Evolutionary conservation across 768 basidiomycete genomes (phyloP).

Genomic region (Cystoderma amianthinum): DNA sequence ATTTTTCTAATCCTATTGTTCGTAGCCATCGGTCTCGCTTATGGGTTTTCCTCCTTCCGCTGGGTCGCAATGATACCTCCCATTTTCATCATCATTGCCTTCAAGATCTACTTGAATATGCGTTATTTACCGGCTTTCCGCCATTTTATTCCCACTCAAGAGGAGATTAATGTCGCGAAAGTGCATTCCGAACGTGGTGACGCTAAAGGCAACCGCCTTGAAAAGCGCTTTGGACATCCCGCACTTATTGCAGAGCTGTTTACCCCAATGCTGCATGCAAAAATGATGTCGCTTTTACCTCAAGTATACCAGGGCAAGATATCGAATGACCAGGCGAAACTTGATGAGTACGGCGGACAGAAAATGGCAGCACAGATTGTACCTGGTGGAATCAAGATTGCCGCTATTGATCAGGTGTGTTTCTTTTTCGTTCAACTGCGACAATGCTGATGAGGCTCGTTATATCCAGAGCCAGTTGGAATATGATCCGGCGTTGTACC

Average conservation of each 20-base stretch:
- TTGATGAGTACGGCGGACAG: slow-evolving; percentile 76
- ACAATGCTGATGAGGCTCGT: too few relatives aligned
- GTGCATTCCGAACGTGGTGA: slow-evolving; percentile 78
- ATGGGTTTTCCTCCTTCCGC: slow-evolving; percentile 61
- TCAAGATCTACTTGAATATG: slow-evolving; percentile 80
- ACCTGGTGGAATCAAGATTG: slow-evolving; percentile 77
- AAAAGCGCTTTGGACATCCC: slow-evolving; percentile 93
- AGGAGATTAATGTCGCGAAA: slow-evolving; percentile 68
- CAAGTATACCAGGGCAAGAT: slow-evolving; percentile 77
- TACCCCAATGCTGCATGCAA: slow-evolving; percentile 82
- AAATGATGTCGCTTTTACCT: slow-evolving; percentile 72
- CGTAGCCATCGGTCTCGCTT: slow-evolving; percentile 80
- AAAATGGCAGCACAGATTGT: slow-evolving; percentile 69
- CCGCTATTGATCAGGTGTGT: slow-evolving; percentile 67
- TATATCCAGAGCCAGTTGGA: slow-evolving; percentile 65
- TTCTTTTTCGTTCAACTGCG: too few relatives aligned
- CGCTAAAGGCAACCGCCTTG: slow-evolving; percentile 62
- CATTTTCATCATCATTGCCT: slow-evolving; percentile 65
- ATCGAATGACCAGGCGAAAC: slow-evolving; percentile 49
- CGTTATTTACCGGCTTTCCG: slow-evolving; percentile 63
- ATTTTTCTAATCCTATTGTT: slow-evolving; percentile 1
- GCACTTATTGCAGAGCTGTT: slow-evolving; percentile 82
- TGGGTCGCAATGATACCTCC: slow-evolving; percentile 88
- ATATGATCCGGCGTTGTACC: slow-evolving; percentile 75
- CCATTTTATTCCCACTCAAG: slow-evolving; percentile 79